Evolutionary conservation across 129 eudicot genomes (phyloP), one percentile per base, ranked within the genome.

Genomic region (Helichrysum umbraculigerum): DNA sequence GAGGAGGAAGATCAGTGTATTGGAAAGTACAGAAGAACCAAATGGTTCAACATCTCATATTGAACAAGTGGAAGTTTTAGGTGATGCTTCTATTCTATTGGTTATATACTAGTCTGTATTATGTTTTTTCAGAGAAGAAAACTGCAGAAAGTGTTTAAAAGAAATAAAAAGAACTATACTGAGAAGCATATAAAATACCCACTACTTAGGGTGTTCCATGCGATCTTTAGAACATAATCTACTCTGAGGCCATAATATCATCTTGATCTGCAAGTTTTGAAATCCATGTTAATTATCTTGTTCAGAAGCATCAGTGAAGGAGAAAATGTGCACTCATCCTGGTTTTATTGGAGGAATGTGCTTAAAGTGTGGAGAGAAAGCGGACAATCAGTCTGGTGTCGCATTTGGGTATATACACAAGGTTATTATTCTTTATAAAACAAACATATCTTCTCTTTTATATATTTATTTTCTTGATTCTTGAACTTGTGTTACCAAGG

Each of bases 311-410:
- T 85, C 91, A 70, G 56, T 68, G 54, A 76, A 72, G 75, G 72
- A 71, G 76, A 83, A 70, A 60, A 35, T 65, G 14, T 94, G 98
- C 75, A 12, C 80, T 47, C 98, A 94, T 85, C 97, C 97, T 75
- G 98, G 96, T 81, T 44, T 66, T 67, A 75, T 80, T 10, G 87
- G 85, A 59, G 96, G 97, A 65, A 78, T 91, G 93, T 94, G 98
- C 78, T 76, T 94, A 42, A 65, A 70, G 42, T 94, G 98, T 87
- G 98, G 96, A 33, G 82, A 85, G 74, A 89, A 78, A 66, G 52
- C 69, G 64, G 97, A 94, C 61, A 89, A 78, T 83, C 87, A 83
- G 64, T 83, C 88, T 33, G 93, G 97, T 68, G 93, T 94, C 39
- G 84, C 93, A 66, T 79, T 91, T 82, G 86, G 86, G 4, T 94